Base-by-base conservation (phyloP, 352 stramenopile genomes). In the Phytophthora rubi region DNA sequence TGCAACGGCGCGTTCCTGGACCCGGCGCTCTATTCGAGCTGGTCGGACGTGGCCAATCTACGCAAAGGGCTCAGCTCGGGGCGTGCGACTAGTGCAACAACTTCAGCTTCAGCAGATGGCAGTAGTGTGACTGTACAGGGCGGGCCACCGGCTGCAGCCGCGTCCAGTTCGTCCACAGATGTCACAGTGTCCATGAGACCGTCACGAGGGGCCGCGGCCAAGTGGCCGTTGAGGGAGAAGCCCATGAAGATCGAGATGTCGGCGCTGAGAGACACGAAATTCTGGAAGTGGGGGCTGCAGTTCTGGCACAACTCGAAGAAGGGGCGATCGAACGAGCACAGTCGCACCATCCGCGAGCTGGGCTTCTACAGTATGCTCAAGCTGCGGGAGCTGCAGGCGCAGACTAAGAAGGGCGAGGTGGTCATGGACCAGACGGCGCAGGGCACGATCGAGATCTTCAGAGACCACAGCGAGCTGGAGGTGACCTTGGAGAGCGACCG, bases 321-420 rank as follows among this genome's bases (percentile, higher is more conserved):
- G 61, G 63, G 77, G 21, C 77, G 82, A 3, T 88, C 87, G 28
- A 91, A 94, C 65, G 83, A 91, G 52, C 88, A 94, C 64, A 85
- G 81, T 33, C 87, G 89, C 53, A 91, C 83, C 3, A 93, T 95
- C 67, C 87, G 89, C 28, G 86, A 96, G 55, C 65, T 96, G 13
- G 89, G 86, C 0, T 96, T 96, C 52, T 96, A 96, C 69, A 93
- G 84, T 55, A 94, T 95, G 83, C 76, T 93, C 53, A 95, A 95
- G 62, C 75, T 96, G 13, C 74, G 85, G 0, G 89, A 96, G 45
- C 59, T 96, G 32, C 87, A 95, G 73, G 79, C 82, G 60, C 76
- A 84, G 57, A 80, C 83, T 57, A 93, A 92, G 57, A 92, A 95
- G 51, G 81, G 85, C 10, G 89, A 94, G 68, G 55, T 94, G 16